A percentile compares a stretch with the other conserved stretches of the same genome.
Conservation (phyloP, 2,329 filamentous ascomycete species). For the Pseudogymnoascus sp. region DNA sequence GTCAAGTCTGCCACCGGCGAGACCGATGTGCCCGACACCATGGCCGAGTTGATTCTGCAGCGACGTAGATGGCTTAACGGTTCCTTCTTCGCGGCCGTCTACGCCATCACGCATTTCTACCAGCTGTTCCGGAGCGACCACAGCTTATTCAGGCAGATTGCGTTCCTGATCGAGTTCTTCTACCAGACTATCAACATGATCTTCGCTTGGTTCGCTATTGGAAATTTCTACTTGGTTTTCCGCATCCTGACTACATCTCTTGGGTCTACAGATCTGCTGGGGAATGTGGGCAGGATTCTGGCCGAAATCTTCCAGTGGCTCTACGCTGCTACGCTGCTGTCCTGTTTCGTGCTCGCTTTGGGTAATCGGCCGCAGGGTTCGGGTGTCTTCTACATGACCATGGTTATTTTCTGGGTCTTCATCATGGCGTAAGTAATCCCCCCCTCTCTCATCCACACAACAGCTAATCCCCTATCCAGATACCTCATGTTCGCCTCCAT, state of each 20-base stretch:
- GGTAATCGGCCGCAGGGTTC: constrained; percentile 93
- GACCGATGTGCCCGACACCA: constrained; percentile 90
- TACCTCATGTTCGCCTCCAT: constrained; percentile 93
- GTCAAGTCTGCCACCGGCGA: constrained; percentile 96
- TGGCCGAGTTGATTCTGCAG: constrained; percentile 91
- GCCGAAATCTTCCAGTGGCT: constrained; percentile 93
- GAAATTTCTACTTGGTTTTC: constrained; percentile 99
- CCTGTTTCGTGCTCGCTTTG: constrained; percentile 89
- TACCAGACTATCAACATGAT: constrained; percentile 97
- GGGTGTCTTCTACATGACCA: constrained; percentile 86
- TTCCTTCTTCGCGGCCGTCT: constrained; percentile 95
- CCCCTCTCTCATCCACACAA: not conserved
- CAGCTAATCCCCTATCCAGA: constrained; percentile 31
- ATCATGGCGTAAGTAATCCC: constrained; percentile 72
- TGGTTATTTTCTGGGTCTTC: constrained; percentile 96
- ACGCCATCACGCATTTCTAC: constrained; percentile 90
- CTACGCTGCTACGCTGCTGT: constrained; percentile 83
- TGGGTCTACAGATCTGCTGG: constrained; percentile 59
- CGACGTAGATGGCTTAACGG: constrained; percentile 96
- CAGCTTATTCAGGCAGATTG: constrained; percentile 75
- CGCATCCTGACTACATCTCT: constrained; percentile 89
- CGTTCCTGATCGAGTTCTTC: constrained; percentile 84
- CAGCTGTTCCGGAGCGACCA: constrained; percentile 93
- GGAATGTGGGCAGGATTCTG: constrained; percentile 68
- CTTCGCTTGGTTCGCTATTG: constrained; percentile 92